Evolutionary conservation across 1,139 yeast species (phyloP).

Genomic region (Saccharomycopsis phalli): DNA sequence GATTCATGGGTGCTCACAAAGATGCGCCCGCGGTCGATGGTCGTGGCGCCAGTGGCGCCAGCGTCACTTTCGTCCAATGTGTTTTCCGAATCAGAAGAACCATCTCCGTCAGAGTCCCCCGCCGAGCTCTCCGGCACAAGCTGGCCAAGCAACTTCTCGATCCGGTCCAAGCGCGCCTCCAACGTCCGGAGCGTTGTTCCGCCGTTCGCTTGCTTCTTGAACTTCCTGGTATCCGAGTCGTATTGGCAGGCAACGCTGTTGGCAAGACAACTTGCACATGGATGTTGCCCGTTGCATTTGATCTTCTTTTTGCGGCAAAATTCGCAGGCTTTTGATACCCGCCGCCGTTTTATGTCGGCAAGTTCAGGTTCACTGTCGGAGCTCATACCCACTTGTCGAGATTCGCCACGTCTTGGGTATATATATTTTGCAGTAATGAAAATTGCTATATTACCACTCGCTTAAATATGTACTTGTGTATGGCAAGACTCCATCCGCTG

Average conservation of each 20-base stretch:
- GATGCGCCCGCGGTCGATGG: not conserved
- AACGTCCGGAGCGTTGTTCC: not conserved
- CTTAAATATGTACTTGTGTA: too few relatives aligned
- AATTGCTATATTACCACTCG: too few relatives aligned
- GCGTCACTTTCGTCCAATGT: not conserved
- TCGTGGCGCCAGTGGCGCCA: not conserved
- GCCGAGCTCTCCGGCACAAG: not conserved
- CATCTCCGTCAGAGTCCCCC: not conserved
- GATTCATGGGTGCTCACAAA: not conserved
- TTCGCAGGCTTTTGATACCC: conserved; percentile 36
- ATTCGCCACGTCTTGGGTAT: too few relatives aligned
- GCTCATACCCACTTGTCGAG: too few relatives aligned
- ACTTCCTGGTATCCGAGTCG: not conserved
- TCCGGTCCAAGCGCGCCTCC: not conserved
- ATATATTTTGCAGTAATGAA: too few relatives aligned
- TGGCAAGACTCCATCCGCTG: too few relatives aligned
- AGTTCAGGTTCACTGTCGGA: too few relatives aligned
- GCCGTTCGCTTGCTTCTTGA: too few relatives aligned
- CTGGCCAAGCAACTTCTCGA: not conserved
- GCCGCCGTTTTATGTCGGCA: conserved; percentile 27
- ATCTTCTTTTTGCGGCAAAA: conserved; percentile 37
- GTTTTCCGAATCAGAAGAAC: not conserved
- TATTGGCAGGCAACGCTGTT: not conserved
- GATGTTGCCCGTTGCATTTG: conserved; percentile 33
- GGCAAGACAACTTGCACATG: conserved; percentile 20